Percentiles rank a stretch among this genome's conserved stretches.
Evolutionary conservation across 345 rosid genomes (phyloP).

Genomic region (Diplotaxis tenuifolia): DNA sequence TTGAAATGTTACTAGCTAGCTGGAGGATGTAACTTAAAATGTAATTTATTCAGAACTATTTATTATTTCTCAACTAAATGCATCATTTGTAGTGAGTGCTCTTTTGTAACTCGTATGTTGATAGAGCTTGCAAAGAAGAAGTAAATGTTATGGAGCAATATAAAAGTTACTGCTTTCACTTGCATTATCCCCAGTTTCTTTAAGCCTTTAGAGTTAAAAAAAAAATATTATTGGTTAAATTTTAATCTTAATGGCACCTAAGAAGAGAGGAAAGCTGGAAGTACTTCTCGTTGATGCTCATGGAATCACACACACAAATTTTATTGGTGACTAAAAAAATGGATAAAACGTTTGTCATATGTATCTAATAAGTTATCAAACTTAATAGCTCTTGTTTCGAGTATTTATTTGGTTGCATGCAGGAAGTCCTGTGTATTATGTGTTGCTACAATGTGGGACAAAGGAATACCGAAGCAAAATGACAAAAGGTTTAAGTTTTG

Average conservation of each 20-base stretch:
- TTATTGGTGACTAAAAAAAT: constrained; percentile 46
- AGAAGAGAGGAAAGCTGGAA: constrained; percentile 67
- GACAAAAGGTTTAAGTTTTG: constrained; percentile 53
- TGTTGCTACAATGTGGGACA: constrained; percentile 62
- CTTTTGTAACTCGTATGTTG: constrained; percentile 16
- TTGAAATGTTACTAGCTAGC: not conserved
- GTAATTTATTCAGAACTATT: not conserved
- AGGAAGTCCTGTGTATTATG: constrained; percentile 67
- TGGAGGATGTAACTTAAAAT: constrained; percentile 3
- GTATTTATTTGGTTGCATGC: constrained; percentile 25
- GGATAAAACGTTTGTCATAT: not conserved
- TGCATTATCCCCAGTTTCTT: not conserved
- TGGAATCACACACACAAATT: constrained; percentile 70
- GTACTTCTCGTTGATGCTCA: constrained; percentile 75
- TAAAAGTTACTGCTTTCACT: constrained; percentile 15
- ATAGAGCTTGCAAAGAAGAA: constrained; percentile 4
- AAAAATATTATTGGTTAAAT: too few species aligned
- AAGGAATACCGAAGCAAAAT: constrained; percentile 59
- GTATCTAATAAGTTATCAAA: not conserved
- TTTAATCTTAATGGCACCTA: constrained; percentile 14
- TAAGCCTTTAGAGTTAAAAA: not conserved
- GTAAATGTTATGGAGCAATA: constrained; percentile 16
- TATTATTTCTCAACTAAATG: not conserved
- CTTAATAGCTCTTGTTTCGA: not conserved
- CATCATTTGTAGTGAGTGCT: not conserved